Percentiles rank a stretch among this genome's conserved stretches.
These are phyloP conservation scores for Alternaria triticimaculans DNA, from an alignment of 2,329 filamentous ascomycete species.

Conservation along the genomic window DNA sequence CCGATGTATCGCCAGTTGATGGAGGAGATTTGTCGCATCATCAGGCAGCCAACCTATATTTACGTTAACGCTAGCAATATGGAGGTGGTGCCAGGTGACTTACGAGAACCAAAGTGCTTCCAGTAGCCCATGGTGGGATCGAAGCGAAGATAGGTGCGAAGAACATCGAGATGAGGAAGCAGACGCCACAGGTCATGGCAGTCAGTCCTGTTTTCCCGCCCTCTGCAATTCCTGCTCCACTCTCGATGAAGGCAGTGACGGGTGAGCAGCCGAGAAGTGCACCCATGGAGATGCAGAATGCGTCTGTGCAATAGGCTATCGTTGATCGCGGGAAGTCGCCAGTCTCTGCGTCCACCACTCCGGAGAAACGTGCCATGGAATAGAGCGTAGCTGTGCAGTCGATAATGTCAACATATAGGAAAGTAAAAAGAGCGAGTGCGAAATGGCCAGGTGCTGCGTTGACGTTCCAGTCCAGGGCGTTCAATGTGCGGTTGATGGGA, in stretches of 20 bases:
- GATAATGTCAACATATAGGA: slow-evolving; percentile 90
- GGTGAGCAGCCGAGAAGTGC: slow-evolving; percentile 79
- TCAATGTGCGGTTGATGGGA: slow-evolving; percentile 71
- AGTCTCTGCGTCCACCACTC: slow-evolving; percentile 78
- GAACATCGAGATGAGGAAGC: slow-evolving; percentile 87
- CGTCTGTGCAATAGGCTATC: slow-evolving; percentile 83
- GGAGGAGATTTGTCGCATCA: slow-evolving; percentile 73
- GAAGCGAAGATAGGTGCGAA: slow-evolving; percentile 91
- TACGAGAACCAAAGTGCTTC: slow-evolving; percentile 81
- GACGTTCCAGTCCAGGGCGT: slow-evolving; percentile 77
- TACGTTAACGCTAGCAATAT: slow-evolving; percentile 20
- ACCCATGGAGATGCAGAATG: slow-evolving; percentile 79
- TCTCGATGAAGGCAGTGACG: slow-evolving; percentile 87
- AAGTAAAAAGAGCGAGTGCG: slow-evolving; percentile 82
- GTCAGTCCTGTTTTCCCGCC: slow-evolving; percentile 84
- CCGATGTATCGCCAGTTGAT: slow-evolving; percentile 90
- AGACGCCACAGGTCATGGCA: slow-evolving; percentile 76
- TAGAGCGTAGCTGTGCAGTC: slow-evolving; percentile 88
- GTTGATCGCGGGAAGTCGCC: slow-evolving; percentile 88
- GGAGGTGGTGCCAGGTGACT: slow-evolving; percentile 6
- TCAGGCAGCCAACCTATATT: slow-evolving; percentile 70
- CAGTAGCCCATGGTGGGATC: slow-evolving; percentile 87
- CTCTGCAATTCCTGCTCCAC: slow-evolving; percentile 85
- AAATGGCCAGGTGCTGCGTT: slow-evolving; percentile 73
- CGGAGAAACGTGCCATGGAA: slow-evolving; percentile 85